A percentile compares a stretch with the other conserved stretches of the same genome.
phyloP scores from a whole-genome alignment of 2,329 filamentous ascomycete species.

The Diaporthe eres region DNA sequence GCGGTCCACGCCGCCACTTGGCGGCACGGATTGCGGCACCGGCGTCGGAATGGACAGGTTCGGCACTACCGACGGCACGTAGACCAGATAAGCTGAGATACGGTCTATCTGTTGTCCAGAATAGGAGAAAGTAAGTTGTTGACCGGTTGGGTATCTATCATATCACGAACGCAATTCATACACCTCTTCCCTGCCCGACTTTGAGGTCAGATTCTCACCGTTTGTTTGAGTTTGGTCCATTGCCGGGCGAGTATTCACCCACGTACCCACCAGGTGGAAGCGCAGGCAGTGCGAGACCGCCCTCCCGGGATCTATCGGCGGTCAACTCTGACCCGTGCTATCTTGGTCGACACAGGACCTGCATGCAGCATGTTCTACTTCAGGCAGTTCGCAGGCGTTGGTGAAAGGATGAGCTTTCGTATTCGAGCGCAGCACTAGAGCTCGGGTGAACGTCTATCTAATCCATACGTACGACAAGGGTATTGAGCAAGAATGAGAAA shows the following conservation, averaged over 20 bases:
- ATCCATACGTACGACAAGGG: neutral
- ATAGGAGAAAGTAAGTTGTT: neutral
- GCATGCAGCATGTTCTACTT: neutral
- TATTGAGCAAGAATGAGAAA: constrained; percentile 4
- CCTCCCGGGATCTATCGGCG: neutral
- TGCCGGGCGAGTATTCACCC: neutral
- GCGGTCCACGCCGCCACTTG: constrained; percentile 17
- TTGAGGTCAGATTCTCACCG: neutral
- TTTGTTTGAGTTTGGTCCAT: neutral
- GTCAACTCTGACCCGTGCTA: neutral
- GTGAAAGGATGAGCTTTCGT: neutral
- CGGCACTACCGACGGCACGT: neutral
- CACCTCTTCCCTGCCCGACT: neutral
- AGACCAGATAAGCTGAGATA: neutral
- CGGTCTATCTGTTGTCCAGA: neutral
- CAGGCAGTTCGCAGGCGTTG: neutral
- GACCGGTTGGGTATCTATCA: neutral
- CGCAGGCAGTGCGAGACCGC: constrained; percentile 1
- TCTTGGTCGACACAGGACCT: neutral
- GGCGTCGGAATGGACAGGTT: constrained; percentile 14
- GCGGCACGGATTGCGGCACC: constrained; percentile 18
- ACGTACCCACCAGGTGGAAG: neutral
- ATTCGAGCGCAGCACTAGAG: neutral
- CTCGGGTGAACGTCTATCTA: neutral
- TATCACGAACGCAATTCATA: neutral